Evolutionary conservation across 257 asterid genomes (phyloP).

Genomic region (Przewalskia tangutica): DNA sequence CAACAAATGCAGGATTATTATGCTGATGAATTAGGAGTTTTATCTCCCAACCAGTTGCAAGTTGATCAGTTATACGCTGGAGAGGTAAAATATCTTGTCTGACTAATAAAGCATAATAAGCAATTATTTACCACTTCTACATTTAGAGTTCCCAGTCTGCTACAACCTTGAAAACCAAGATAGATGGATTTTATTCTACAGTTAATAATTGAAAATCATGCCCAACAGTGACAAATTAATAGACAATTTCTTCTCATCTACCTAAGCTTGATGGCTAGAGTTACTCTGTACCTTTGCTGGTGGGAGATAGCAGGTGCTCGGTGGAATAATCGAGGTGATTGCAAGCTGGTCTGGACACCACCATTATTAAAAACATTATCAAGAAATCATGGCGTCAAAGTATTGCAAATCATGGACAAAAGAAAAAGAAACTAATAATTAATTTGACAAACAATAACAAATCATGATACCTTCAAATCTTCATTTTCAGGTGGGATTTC

Average conservation of each 20-base stretch:
- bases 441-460: not conserved
- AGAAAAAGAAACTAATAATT: not conserved
- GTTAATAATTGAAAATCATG: not conserved
- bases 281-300: not conserved
- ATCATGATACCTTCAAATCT: not conserved
- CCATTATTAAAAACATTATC: not conserved
- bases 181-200: not conserved
- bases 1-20: conserved; percentile 65
- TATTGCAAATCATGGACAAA: not conserved
- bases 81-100: conserved; percentile 59
- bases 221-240: not conserved
- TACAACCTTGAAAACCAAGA: not conserved
- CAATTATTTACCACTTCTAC: not conserved
- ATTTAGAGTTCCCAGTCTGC: not conserved
- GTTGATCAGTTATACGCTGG: conserved; percentile 74
- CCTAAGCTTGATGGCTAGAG: not conserved
- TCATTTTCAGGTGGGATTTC: conserved; percentile 71
- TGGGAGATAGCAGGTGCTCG: not conserved
- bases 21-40: conserved; percentile 95
- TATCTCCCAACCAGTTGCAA: conserved; percentile 92
- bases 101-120: not conserved
- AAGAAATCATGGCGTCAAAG: not conserved
- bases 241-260: not conserved
- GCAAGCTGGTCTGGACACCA: not conserved
- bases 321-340: not conserved